phyloP scores from a whole-genome alignment of 1,139 yeast genomes.

The Blastobotrys petasosporus region DNA sequence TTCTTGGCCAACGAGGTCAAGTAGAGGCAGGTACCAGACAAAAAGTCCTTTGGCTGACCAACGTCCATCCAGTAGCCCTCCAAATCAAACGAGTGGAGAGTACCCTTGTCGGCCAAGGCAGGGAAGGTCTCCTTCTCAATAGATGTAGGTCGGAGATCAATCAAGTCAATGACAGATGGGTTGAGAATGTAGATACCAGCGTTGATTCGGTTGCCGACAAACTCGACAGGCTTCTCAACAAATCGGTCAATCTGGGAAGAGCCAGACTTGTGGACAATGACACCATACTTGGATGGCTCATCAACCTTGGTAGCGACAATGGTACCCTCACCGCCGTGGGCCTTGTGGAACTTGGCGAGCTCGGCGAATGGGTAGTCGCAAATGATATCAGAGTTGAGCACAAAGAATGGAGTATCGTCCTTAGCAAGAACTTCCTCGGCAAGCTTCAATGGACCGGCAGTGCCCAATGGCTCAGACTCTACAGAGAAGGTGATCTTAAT shows the following conservation, averaged over 20 bases:
- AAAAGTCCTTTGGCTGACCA: slow-evolving; percentile 99
- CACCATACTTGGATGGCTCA: slow-evolving; percentile 99
- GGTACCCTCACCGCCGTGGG: slow-evolving; percentile 97
- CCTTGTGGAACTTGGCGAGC: slow-evolving; percentile 85
- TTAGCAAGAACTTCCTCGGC: slow-evolving; percentile 92
- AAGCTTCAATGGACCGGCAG: slow-evolving; percentile 98
- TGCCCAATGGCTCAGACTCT: slow-evolving; percentile 98
- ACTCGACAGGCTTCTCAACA: slow-evolving; percentile 99
- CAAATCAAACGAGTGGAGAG: slow-evolving; percentile 90
- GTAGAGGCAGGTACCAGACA: slow-evolving; percentile 93
- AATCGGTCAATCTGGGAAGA: slow-evolving; percentile 95
- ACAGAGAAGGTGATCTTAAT: slow-evolving; percentile 94
- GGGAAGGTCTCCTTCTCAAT: slow-evolving; percentile 99
- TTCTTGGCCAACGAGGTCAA: slow-evolving; percentile 81
- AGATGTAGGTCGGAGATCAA: slow-evolving; percentile 97
- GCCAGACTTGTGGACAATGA: slow-evolving; percentile 92
- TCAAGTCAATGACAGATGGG: slow-evolving; percentile 94
- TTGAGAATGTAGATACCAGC: slow-evolving; percentile 96
- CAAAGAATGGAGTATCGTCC: slow-evolving; percentile 96
- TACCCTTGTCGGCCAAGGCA: slow-evolving; percentile 77
- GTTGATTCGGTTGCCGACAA: slow-evolving; percentile 89
- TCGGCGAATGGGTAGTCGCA: slow-evolving; percentile 97
- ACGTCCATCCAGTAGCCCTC: slow-evolving; percentile 99
- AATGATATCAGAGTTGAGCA: slow-evolving; percentile 95
- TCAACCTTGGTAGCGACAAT: slow-evolving; percentile 99